Evolutionary conservation across 2,329 filamentous ascomycete genomes (phyloP).

Genomic region (Colletotrichum graminicola): DNA sequence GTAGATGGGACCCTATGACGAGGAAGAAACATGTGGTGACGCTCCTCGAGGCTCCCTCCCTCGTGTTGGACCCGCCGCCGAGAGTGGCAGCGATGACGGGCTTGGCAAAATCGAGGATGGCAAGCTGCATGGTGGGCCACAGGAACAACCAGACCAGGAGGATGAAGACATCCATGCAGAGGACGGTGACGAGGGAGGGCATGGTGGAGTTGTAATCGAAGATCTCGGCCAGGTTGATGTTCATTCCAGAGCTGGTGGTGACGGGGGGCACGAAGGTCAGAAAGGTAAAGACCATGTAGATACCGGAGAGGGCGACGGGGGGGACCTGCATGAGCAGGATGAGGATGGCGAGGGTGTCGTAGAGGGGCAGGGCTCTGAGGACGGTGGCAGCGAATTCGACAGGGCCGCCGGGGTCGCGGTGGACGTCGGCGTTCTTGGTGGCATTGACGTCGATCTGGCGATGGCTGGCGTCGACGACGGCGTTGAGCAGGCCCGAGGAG

Average conservation of each 20-base stretch:
- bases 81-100: slow-evolving; percentile 93
- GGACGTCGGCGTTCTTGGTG: slow-evolving; percentile 75
- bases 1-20: slow-evolving; percentile 68
- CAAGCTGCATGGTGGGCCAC: slow-evolving; percentile 87
- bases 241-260: slow-evolving; percentile 81
- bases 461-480: slow-evolving; percentile 62
- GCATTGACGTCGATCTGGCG: slow-evolving; percentile 79
- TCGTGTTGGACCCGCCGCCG: slow-evolving; percentile 81
- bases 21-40: slow-evolving; percentile 78
- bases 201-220: slow-evolving; percentile 89
- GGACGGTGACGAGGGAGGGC: slow-evolving; percentile 85
- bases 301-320: slow-evolving; percentile 85
- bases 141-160: slow-evolving; percentile 89
- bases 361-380: slow-evolving; percentile 87
- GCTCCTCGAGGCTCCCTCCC: slow-evolving; percentile 77
- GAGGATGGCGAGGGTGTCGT: slow-evolving; percentile 95
- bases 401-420: slow-evolving; percentile 79
- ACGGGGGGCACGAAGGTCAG: slow-evolving; percentile 91
- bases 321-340: slow-evolving; percentile 95
- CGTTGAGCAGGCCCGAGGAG: slow-evolving; percentile 50
- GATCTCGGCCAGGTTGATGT: slow-evolving; percentile 88
- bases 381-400: slow-evolving; percentile 87
- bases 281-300: slow-evolving; percentile 92
- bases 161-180: slow-evolving; percentile 86
- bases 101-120: slow-evolving; percentile 90